Evolutionary conservation across 805 yeast species (phyloP), one percentile per base, ranked within the genome.

Genomic region (Brettanomyces nanus): DNA sequence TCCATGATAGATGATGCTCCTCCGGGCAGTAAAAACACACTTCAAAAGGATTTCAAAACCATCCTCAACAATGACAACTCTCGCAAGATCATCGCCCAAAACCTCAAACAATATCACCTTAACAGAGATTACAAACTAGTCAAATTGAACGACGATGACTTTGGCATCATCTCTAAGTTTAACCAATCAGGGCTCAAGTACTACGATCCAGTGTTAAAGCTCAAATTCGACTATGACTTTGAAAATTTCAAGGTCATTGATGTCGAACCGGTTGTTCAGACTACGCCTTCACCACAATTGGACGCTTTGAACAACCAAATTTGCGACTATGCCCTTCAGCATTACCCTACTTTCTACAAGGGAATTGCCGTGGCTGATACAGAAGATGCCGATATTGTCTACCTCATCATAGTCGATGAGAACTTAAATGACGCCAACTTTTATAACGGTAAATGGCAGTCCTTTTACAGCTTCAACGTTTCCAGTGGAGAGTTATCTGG

Each of bases 401-500:
- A 53, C 23, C 49, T 87, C 5, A 66, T 83, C 5, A 68, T 87
- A 19, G 69, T 81, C 33, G 94, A 90, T 38, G 80, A 77, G 47
- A 78, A 76, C 58, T 66, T 76, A 47, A 85, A 80, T 56, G 76
- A 83, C 33, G 68, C 71, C 28, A 90, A 90, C 63, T 87, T 68
- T 63, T 85, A 89, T 74, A 86, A 86, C 50, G 97, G 97, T 6
- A 74, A 77, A 54, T 87, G 97, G 96, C 73, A 66, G 37, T 79
- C 95, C 1, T 62, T 65, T 43, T 87, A 85, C 59, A 53, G 61
- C 5, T 63, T 72, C 40, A 56, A 69, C 48, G 23, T 47, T 3
- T 42, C 53, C 1, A 43, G 53, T 1, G 52, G 56, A 1, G 38
- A 55, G 5, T 44, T 83, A 13, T 47, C 46, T 3, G 95, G 95